Evolutionary conservation across 768 basidiomycete species (phyloP).

Genomic region (Pilatotrama ljubarskyi): DNA sequence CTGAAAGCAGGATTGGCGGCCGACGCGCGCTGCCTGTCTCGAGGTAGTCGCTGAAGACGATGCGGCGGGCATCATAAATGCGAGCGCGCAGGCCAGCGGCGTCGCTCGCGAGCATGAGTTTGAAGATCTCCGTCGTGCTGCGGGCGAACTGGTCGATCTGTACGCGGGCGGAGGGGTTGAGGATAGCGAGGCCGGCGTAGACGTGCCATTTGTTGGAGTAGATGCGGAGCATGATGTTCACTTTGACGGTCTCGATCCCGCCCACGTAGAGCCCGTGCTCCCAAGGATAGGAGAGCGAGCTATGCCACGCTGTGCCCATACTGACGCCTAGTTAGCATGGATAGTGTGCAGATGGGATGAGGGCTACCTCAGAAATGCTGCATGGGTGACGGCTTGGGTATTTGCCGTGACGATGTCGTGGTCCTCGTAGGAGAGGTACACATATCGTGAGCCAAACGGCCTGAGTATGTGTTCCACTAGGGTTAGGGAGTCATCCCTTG

Average conservation of each 20-base stretch:
- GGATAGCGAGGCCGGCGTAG: conserved; percentile 96
- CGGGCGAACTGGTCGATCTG: conserved; percentile 93
- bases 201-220: conserved; percentile 99
- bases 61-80: conserved; percentile 69
- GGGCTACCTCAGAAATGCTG: conserved; percentile 86
- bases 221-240: conserved; percentile 94
- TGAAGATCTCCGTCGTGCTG: conserved; percentile 87
- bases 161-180: conserved; percentile 84
- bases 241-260: conserved; percentile 97
- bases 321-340: conserved; percentile 43
- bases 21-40: conserved; percentile 26
- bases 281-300: conserved; percentile 84
- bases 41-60: conserved; percentile 63
- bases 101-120: conserved; percentile 80
- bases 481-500: conserved; percentile 64
- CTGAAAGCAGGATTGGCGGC: conserved; percentile 77
- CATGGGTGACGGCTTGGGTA: conserved; percentile 97
- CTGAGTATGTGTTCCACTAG: conserved; percentile 83
- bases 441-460: conserved; percentile 80
- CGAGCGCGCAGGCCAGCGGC: conserved; percentile 61
- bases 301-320: conserved; percentile 97
- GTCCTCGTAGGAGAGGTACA: conserved; percentile 93
- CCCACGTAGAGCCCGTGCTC: conserved; percentile 93
- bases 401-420: conserved; percentile 97
- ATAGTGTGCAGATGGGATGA: background rate